phyloP scores from a whole-genome alignment of 1,284 basidiomycete species.

The Agaricales sp. region DNA sequence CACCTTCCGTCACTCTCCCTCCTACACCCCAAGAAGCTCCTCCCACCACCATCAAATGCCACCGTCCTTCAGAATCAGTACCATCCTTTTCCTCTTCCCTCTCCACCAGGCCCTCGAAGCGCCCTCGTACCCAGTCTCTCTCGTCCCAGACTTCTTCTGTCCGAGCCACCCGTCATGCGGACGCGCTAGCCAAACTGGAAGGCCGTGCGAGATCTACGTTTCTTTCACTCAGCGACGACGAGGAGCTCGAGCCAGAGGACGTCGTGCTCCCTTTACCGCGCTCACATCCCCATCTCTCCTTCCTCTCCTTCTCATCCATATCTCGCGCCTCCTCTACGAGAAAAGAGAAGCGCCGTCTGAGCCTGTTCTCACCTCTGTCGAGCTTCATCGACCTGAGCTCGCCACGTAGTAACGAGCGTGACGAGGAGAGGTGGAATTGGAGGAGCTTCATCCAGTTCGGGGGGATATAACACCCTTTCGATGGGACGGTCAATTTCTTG shows the following conservation, averaged over 20 bases:
- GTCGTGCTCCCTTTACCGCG: background rate
- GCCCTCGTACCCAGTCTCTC: no score
- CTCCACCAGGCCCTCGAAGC: no score
- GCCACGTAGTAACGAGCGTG: constrained; percentile 13
- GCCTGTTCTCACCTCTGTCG: constrained; percentile 35
- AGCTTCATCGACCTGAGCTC: constrained; percentile 56
- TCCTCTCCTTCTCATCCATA: constrained; percentile 21
- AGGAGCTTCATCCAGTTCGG: constrained; percentile 53
- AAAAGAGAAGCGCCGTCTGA: no score
- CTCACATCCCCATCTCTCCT: background rate
- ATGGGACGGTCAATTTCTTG: no score
- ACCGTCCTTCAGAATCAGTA: no score
- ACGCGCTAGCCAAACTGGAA: background rate
- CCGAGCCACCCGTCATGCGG: background rate
- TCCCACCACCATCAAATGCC: no score
- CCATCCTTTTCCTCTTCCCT: no score
- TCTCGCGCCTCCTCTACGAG: constrained; percentile 10
- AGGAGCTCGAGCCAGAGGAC: no score
- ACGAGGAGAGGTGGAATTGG: constrained; percentile 46
- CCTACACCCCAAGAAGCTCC: constrained; percentile 21
- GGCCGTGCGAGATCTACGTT: background rate
- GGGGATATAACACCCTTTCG: no score
- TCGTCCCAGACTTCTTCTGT: constrained; percentile 3
- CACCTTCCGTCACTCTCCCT: constrained; percentile 41
- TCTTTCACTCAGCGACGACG: background rate